phyloP scores from a whole-genome alignment of 2,329 filamentous ascomycete species.

The Calonectria multiphialidica region DNA sequence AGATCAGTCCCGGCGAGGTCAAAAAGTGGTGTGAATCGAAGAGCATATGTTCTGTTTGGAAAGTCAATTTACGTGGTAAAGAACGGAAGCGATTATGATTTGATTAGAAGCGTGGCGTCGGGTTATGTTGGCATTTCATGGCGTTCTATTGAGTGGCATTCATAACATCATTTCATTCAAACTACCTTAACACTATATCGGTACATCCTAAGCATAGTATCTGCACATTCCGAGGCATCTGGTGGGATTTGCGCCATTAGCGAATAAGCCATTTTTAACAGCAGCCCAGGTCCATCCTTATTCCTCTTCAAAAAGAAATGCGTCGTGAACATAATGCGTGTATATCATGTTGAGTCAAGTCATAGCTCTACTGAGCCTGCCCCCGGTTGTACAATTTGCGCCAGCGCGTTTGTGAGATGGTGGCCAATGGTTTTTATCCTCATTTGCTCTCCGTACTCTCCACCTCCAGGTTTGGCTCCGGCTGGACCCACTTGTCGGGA shows the following conservation, averaged over 20 bases:
- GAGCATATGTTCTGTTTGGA: slow-evolving; percentile 87
- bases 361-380: not conserved
- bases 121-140: slow-evolving; percentile 13
- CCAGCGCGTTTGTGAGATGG: not conserved
- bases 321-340: not conserved
- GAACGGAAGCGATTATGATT: slow-evolving; percentile 63
- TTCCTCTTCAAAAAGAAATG: not conserved
- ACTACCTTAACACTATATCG: not conserved
- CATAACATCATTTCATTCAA: not conserved
- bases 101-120: slow-evolving; percentile 31
- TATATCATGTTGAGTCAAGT: not conserved
- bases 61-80: slow-evolving; percentile 64
- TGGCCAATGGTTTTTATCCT: not conserved
- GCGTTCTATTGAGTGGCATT: slow-evolving; percentile 17
- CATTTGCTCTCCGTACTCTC: not conserved
- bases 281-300: not conserved
- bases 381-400: not conserved
- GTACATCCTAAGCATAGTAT: not conserved
- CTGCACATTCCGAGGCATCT: not conserved
- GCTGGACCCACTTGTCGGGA: slow-evolving; percentile 24
- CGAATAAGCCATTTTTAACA: not conserved
- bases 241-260: not conserved
- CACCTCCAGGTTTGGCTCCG: not conserved
- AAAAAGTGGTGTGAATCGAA: slow-evolving; percentile 92
- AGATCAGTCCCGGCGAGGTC: slow-evolving; percentile 74